Base-by-base conservation (phyloP, 148 eudicot species). In the Cornus suecica region DNA sequence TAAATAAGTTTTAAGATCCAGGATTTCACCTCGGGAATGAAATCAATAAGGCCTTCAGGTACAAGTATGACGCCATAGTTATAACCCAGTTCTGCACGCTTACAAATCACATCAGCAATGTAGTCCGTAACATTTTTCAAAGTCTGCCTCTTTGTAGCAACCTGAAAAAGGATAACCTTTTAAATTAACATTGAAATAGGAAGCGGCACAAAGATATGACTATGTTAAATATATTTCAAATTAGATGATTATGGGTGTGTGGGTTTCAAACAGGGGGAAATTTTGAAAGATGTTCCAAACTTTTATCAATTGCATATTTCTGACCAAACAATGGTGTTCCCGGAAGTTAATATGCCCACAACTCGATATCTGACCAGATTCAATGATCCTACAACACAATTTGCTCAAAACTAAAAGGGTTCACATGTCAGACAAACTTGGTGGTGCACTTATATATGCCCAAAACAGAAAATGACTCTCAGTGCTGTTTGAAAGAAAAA, bases 21-120 rank as follows among this genome's bases (percentile, higher is more conserved):
- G 48, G 2, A 23, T 23, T 71, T 58, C 81, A 90, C 97, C 91
- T 92, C 97, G 14, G 97, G 97, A 76, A 90, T 90, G 79, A 92
- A 92, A 86, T 90, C 98, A 78, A 96, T 93, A 71, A 96, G 90
- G 76, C 99, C 98, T 88, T 96, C 99, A 22, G 98, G 99, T 3
- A 96, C 86, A 64, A 96, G 88, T 69, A 93, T 93, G 75, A 95
- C 98, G 73, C 98, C 99, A 73, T 96, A 96, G 67, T 91, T 93
- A 69, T 88, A 90, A 64, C 97, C 94, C 80, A 83, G 85, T 68
- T 83, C 92, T 70, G 94, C 89, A 26, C 98, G 94, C 77, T 91
- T 93, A 80, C 92, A 88, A 73, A 93, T 79, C 28, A 96, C 91
- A 80, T 93, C 97, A 28, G 90, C 98, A 72, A 96, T 91, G 88